These are phyloP conservation scores for Lathyrus aphaca DNA, from an alignment of 306 rosid species.

Conservation along the genomic window DNA sequence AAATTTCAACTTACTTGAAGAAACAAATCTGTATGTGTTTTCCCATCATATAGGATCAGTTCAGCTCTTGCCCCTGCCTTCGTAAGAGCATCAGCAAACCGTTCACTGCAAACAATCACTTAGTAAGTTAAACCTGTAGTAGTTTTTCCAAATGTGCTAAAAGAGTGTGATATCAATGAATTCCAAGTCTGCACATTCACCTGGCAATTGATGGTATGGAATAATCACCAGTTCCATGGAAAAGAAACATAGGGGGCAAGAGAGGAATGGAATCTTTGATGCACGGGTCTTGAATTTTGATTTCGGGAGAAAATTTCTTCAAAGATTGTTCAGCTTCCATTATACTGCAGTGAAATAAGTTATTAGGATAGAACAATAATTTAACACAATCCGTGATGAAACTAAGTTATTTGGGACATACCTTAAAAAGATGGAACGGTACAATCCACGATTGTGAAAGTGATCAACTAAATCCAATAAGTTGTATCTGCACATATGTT, in stretches of 20 bases:
- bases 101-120: constrained; percentile 60
- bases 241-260: constrained; percentile 72
- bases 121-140: constrained; percentile 6
- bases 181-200: constrained; percentile 49
- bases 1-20: constrained; percentile 66
- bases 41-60: constrained; percentile 73
- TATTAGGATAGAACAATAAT: constrained; percentile 10
- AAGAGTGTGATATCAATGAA: constrained; percentile 20
- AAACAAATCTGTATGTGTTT: constrained; percentile 96
- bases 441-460: constrained; percentile 80
- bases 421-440: constrained; percentile 87
- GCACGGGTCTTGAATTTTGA: constrained; percentile 66
- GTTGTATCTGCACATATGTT: constrained; percentile 70
- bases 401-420: constrained; percentile 40
- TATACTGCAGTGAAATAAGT: constrained; percentile 55
- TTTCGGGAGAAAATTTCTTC: constrained; percentile 71
- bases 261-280: constrained; percentile 51
- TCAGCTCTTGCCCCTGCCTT: constrained; percentile 70
- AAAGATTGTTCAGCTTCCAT: constrained; percentile 94
- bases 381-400: constrained; percentile 8
- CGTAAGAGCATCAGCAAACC: constrained; percentile 62
- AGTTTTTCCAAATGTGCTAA: constrained; percentile 20
- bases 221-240: constrained; percentile 89
- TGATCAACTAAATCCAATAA: constrained; percentile 73
- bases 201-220: constrained; percentile 86